A percentile compares a stretch with the other conserved stretches of the same genome.
These are phyloP conservation scores for Yamadazyma atmosphaerica DNA, from an alignment of 1,139 yeast genomes.

Conservation along the genomic window DNA sequence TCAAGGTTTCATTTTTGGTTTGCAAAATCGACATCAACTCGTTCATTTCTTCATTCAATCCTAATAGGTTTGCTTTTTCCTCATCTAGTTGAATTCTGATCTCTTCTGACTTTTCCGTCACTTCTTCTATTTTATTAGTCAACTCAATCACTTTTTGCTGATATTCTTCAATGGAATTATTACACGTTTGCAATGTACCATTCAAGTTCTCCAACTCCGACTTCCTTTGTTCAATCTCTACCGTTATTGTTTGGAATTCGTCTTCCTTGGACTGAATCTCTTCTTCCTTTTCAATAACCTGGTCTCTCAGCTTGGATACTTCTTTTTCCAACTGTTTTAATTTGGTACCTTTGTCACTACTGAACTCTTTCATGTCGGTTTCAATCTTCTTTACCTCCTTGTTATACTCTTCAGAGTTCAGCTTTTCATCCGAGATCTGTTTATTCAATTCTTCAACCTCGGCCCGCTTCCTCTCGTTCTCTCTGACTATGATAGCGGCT, in stretches of 20 bases:
- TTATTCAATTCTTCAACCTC: constrained; percentile 50
- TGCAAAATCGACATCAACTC: constrained; percentile 58
- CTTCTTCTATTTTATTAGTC: constrained; percentile 19
- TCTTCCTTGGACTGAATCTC: constrained; percentile 50
- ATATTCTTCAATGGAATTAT: constrained; percentile 36
- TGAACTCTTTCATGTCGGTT: constrained; percentile 81
- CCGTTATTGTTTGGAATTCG: constrained; percentile 59
- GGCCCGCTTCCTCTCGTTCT: constrained; percentile 44
- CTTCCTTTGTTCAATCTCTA: constrained; percentile 69
- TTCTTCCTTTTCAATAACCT: constrained; percentile 41
- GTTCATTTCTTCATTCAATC: constrained; percentile 75
- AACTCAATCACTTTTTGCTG: constrained; percentile 26
- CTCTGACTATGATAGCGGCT: constrained; percentile 54
- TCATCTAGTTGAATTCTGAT: constrained; percentile 51
- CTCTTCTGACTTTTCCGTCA: constrained; percentile 30
- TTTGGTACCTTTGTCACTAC: constrained; percentile 76
- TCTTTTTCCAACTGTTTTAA: constrained; percentile 67
- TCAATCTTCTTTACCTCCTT: constrained; percentile 59
- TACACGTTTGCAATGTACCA: constrained; percentile 39
- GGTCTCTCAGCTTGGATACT: constrained; percentile 38
- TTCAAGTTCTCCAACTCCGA: constrained; percentile 52
- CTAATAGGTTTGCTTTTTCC: constrained; percentile 64
- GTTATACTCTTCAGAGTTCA: constrained; percentile 24
- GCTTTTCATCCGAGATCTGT: constrained; percentile 37
- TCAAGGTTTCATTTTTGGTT: constrained; percentile 50